phyloP scores from a whole-genome alignment of 495 filamentous ascomycete species.

The Penicillium tannophilum region DNA sequence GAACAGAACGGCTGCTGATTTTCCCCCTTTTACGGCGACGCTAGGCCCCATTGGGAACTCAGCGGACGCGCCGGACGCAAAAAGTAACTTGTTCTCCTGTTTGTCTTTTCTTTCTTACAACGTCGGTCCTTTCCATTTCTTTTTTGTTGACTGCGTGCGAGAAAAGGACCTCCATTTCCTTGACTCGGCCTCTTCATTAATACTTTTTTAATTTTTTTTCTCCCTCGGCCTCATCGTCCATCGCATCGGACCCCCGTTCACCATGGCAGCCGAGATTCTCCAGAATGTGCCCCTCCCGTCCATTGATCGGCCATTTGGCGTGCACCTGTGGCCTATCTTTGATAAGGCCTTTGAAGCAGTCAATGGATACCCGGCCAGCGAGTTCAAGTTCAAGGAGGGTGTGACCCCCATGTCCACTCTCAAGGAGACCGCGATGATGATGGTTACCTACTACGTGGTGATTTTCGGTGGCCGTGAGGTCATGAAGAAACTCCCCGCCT shows the following conservation, averaged over 20 bases:
- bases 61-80: conserved; percentile 38
- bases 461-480: conserved; percentile 68
- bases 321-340: conserved; percentile 94
- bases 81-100: conserved; percentile 24
- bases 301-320: conserved; percentile 88
- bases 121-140: conserved; percentile 29
- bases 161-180: conserved; percentile 24
- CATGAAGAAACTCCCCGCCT: conserved; percentile 60
- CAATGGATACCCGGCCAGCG: conserved; percentile 64
- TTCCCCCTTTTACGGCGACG: conserved; percentile 35
- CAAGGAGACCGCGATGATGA: conserved; percentile 54
- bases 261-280: conserved; percentile 56
- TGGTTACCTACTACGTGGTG: conserved; percentile 64
- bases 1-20: conserved; percentile 8
- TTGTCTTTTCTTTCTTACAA: conserved; percentile 28
- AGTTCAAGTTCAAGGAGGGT: conserved; percentile 61
- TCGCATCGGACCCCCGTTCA: conserved; percentile 13
- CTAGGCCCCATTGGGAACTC: conserved; percentile 33
- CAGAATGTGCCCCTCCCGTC: conserved; percentile 72
- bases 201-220: conserved; percentile 3
- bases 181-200: conserved; percentile 6
- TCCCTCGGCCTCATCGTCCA: neutral
- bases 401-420: conserved; percentile 64
- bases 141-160: conserved; percentile 16
- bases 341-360: conserved; percentile 74